Percentiles rank a stretch among this genome's conserved stretches.
phyloP scores from a whole-genome alignment of 768 basidiomycete species.

The Macrolepiota albuminosa region DNA sequence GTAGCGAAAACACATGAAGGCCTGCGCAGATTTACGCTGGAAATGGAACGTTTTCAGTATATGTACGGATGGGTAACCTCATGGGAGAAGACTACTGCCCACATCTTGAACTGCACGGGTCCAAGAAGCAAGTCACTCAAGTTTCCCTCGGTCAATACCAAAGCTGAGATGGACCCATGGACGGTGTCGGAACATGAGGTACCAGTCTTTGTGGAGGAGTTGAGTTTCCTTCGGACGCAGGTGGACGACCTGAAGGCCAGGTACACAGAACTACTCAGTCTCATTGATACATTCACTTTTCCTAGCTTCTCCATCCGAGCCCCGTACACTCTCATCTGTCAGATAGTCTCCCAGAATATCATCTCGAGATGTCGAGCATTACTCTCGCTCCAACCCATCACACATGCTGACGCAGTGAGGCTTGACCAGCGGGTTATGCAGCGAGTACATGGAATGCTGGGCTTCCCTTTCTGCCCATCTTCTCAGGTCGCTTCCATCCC shows the following conservation, averaged over 20 bases:
- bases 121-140: too few species aligned
- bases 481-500: conserved; percentile 9
- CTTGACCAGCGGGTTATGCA: conserved; percentile 13
- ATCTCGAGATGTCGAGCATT: conserved; percentile 13
- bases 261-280: too few species aligned
- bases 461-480: conserved; percentile 19
- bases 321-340: conserved; percentile 17
- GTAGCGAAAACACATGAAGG: not conserved
- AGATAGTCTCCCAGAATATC: conserved; percentile 19
- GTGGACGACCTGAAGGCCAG: too few species aligned
- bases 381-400: conserved; percentile 16
- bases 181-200: too few species aligned
- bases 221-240: too few species aligned
- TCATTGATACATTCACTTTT: conserved; percentile 14
- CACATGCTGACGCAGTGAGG: conserved; percentile 5
- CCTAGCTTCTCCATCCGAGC: conserved; percentile 11
- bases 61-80: not conserved
- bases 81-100: not conserved
- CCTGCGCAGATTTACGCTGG: not conserved
- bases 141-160: too few species aligned
- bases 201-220: too few species aligned
- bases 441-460: conserved; percentile 15
- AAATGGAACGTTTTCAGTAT: not conserved
- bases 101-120: not conserved
- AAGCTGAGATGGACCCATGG: too few species aligned